Base-by-base conservation (phyloP, 257 asterid genomes). In the Buddleja alternifolia region DNA sequence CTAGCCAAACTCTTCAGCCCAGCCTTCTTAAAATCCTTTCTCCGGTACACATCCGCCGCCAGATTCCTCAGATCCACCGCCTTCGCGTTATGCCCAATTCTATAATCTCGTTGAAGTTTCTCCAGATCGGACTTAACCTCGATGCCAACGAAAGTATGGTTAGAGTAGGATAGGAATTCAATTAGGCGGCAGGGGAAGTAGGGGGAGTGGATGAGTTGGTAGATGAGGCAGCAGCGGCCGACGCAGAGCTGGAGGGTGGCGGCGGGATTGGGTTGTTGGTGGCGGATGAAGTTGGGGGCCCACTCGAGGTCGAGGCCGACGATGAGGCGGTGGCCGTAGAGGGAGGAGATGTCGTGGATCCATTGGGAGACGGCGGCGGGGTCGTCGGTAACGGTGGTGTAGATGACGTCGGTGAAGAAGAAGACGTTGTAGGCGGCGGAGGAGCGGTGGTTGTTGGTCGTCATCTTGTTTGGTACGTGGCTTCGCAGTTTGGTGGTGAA, bases 301-400 rank as follows among this genome's bases (percentile, higher is more conserved):
- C 84, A 82, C 61, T 82, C 84, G 32, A 78, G 45, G 79, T 80
- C 83, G 23, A 83, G 77, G 40, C 88, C 80, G 66, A 80, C 78
- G 63, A 83, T 71, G 62, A 78, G 65, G 67, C 42, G 1, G 77
- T 23, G 48, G 57, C 48, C 67, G 67, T 75, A 15, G 56, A 65
- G 9, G 34, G 0, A 1, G 29, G 64, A 47, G 56, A 63, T 14
- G 8, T 45, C 68, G 76, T 40, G 15, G 55, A 80, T 64, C 88
- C 85, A 83, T 4, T 14, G 1, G 36, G 73, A 17, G 4, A 77
- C 82, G 29, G 7, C 40, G 65, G 8, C n/a, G 40, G 80, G 65
- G 37, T 70, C 69, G 56, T 2, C 2, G 51, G 88, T 80, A 7
- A 83, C 85, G 17, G 73, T 36, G 36, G 83, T 72, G 69, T 8